Evolutionary conservation across 164 flowering plant species (phyloP), one percentile per base, ranked within the genome.

Genomic region (Sextonia rubra): DNA sequence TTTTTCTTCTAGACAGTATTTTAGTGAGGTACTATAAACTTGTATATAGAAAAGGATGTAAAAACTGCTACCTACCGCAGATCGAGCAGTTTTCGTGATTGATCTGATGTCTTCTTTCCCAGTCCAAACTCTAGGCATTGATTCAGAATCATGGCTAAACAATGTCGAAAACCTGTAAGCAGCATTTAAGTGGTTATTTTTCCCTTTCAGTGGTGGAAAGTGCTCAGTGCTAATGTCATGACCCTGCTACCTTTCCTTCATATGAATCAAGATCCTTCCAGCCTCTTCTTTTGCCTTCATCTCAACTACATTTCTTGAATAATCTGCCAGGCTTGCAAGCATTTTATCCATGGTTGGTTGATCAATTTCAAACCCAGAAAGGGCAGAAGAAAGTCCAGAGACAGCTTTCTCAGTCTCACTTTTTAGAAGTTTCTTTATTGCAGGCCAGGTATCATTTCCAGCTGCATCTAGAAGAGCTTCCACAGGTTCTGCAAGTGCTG

Each of bases 51-150:
- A 55, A 32, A 23, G 29, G 18, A 37, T 23, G 52, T 32, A 60
- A 48, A 5, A 37, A 37, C 8, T 52, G 58, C 58, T 52, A 52
- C 58, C 72, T 91, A 96, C 99, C 9, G 92, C 85, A 78, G 98
- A 85, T 68, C 95, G 98, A 73, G 99, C 98, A 72, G 86, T 79
- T 82, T 91, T 92, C 29, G 99, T 93, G 68, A 93, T 93, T 76
- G 92, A 85, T 70, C 94, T 83, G 55, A 93, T 87, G 65, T 96
- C 99, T 81, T 96, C 99, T 64, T 91, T 92, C 70, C 97, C 99
- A 29, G 90, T 96, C 99, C 99, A 93, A 70, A 93, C 86, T 27
- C 98, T 88, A 44, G 99, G 99, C 95, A 96, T 96, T 72, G 97
- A 93, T 62, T 96, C 99, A 71, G 93, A 77, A 78, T 96, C 99